A percentile compares a stretch with the other conserved stretches of the same genome.
Conservation (phyloP, 768 basidiomycete genomes). For the Butyriboletus loyo region DNA sequence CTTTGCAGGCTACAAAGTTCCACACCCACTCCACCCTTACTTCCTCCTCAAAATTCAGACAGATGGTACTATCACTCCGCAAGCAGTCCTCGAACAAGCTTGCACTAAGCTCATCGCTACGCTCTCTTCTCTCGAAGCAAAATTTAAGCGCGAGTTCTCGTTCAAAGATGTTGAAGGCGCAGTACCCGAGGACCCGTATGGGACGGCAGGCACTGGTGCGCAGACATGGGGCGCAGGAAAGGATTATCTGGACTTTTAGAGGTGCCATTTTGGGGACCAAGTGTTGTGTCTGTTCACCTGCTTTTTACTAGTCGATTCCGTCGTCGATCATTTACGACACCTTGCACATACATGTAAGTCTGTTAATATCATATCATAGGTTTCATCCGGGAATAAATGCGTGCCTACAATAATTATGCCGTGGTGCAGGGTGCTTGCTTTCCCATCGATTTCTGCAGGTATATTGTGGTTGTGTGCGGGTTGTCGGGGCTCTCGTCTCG, state of each 20-base stretch:
- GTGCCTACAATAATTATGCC: not conserved
- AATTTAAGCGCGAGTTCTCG: slow-evolving; percentile 81
- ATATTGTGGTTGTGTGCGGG: not conserved
- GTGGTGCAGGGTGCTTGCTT: not conserved
- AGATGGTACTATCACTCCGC: slow-evolving; percentile 80
- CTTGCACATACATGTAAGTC: slow-evolving; percentile 1
- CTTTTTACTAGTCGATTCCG: not conserved
- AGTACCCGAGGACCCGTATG: slow-evolving; percentile 50
- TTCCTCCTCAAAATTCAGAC: slow-evolving; percentile 96
- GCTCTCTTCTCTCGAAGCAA: slow-evolving; percentile 62
- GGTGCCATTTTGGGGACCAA: not conserved
- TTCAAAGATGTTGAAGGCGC: slow-evolving; percentile 67
- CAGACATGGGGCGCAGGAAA: slow-evolving; percentile 45
- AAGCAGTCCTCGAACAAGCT: slow-evolving; percentile 78
- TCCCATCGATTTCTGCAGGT: not conserved
- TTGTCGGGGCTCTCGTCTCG: slow-evolving; percentile 14
- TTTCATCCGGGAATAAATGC: not conserved
- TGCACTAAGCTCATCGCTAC: slow-evolving; percentile 78
- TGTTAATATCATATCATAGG: not conserved
- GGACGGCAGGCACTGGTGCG: slow-evolving; percentile 38
- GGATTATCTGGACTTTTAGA: slow-evolving; percentile 56
- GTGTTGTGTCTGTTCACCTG: not conserved
- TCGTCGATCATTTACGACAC: not conserved
- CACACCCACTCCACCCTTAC: slow-evolving; percentile 92
- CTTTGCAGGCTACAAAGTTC: slow-evolving; percentile 98